A percentile compares a stretch with the other conserved stretches of the same genome.
phyloP scores from a whole-genome alignment of 2,329 filamentous ascomycete species.

The Lachnellula arida region DNA sequence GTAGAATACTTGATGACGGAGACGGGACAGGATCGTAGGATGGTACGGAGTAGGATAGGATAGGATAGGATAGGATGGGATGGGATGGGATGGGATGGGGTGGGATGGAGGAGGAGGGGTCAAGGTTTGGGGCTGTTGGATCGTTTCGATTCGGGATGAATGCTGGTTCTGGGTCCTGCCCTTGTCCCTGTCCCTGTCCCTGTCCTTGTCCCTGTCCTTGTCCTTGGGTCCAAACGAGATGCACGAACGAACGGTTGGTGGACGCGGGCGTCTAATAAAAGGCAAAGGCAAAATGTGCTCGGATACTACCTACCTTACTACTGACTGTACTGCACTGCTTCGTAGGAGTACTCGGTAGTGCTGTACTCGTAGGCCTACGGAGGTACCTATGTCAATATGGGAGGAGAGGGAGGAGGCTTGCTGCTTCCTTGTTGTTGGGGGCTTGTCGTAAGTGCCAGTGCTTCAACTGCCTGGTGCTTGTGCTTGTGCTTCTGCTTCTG shows the following conservation, averaged over 20 bases:
- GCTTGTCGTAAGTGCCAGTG: background rate
- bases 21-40: too few species aligned
- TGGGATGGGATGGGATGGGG: background rate
- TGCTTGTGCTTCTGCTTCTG: background rate
- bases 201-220: too few species aligned
- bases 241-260: background rate
- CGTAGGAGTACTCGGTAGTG: too few species aligned
- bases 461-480: background rate
- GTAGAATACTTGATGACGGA: background rate
- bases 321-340: too few species aligned
- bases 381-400: background rate
- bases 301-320: too few species aligned
- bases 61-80: too few species aligned
- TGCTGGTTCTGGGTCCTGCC: too few species aligned
- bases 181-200: background rate
- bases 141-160: background rate
- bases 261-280: background rate
- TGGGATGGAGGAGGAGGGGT: constrained; percentile 2
- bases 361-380: too few species aligned
- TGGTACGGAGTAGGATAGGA: too few species aligned
- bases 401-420: too few species aligned
- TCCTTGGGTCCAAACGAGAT: background rate
- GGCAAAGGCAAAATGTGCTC: too few species aligned
- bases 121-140: background rate
- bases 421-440: background rate